phyloP scores from a whole-genome alignment of 768 basidiomycete genomes.

The Mycena epipterygia region DNA sequence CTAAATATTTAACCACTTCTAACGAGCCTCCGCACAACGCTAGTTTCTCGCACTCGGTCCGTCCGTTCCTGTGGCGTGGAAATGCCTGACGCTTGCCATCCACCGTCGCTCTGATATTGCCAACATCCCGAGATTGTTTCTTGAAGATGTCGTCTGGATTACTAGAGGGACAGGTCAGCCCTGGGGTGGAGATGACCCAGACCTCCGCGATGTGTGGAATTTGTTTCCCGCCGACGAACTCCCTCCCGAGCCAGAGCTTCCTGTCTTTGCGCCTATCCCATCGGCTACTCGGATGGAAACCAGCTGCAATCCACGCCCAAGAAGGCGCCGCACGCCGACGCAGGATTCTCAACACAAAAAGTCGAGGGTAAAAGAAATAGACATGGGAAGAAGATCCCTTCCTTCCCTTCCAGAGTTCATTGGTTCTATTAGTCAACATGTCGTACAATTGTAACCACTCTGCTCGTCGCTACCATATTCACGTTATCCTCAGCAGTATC shows the following conservation, averaged over 20 bases:
- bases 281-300: too few species aligned
- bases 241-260: too few species aligned
- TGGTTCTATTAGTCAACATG: too few species aligned
- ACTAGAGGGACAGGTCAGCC: slow-evolving; percentile 3
- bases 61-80: not conserved
- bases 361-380: too few species aligned
- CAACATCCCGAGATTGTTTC: not conserved
- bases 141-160: slow-evolving; percentile 15
- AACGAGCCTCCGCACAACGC: not conserved
- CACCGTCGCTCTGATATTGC: not conserved
- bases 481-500: too few species aligned
- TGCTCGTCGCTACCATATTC: too few species aligned
- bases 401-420: not conserved
- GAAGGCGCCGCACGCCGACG: too few species aligned
- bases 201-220: slow-evolving; percentile 12
- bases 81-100: slow-evolving; percentile 2
- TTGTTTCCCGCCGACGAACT: slow-evolving; percentile 5
- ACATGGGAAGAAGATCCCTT: not conserved
- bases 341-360: too few species aligned
- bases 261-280: too few species aligned
- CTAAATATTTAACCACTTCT: not conserved
- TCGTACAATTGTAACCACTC: too few species aligned
- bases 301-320: too few species aligned
- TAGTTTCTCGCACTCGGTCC: slow-evolving; percentile 17
- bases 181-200: not conserved